phyloP scores from a whole-genome alignment of 2,329 filamentous ascomycete species.

The Drechslerella stenobrocha region DNA sequence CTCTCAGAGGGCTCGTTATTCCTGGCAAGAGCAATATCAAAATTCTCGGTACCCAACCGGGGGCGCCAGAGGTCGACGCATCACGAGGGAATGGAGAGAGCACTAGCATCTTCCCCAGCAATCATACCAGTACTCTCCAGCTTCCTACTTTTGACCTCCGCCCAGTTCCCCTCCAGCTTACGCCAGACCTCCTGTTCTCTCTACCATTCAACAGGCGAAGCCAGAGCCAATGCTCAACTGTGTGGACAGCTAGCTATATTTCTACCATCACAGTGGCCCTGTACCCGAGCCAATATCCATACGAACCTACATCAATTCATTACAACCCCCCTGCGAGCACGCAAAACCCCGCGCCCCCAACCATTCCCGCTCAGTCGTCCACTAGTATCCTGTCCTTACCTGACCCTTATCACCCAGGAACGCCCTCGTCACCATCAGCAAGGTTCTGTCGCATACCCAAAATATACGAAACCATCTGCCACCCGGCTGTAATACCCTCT shows the following conservation, averaged over 20 bases:
- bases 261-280: background rate
- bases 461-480: slow-evolving; percentile 28
- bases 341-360: background rate
- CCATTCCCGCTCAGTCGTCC: background rate
- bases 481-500: slow-evolving; percentile 34
- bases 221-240: background rate
- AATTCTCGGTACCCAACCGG: too few relatives aligned
- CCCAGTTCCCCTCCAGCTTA: background rate
- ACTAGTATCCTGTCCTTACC: background rate
- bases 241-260: background rate
- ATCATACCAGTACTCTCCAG: background rate
- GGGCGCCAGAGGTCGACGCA: too few relatives aligned
- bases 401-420: slow-evolving; percentile 12
- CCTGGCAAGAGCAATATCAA: too few relatives aligned
- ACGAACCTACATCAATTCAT: background rate
- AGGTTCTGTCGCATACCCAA: slow-evolving; percentile 29
- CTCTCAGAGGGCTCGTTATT: too few relatives aligned
- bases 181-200: too few relatives aligned
- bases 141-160: slow-evolving; percentile 14
- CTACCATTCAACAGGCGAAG: background rate
- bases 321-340: background rate
- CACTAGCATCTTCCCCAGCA: too few relatives aligned
- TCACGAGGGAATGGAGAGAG: too few relatives aligned
- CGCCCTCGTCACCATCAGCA: background rate
- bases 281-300: background rate